Evolutionary conservation across 108 stramenopile species (phyloP).

Genomic region (Bacterosira constricta): DNA sequence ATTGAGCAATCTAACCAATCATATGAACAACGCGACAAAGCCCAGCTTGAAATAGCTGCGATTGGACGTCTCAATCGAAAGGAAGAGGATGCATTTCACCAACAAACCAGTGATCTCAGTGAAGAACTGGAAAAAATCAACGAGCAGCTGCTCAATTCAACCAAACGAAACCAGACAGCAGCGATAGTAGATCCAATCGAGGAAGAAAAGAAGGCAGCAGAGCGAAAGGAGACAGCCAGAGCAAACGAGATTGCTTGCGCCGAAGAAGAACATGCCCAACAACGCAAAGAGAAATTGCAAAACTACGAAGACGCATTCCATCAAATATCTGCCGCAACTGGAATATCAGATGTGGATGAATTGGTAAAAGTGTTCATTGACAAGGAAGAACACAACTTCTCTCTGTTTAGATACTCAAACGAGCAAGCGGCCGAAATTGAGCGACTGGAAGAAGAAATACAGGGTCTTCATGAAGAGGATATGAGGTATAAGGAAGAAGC

Average conservation of each 20-base stretch:
- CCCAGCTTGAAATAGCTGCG: conserved; percentile 83
- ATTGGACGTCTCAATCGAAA: conserved; percentile 80
- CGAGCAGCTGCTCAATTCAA: conserved; percentile 26
- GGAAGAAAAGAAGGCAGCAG: conserved; percentile 36
- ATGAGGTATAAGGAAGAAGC: conserved; percentile 46
- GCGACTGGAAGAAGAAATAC: conserved; percentile 62
- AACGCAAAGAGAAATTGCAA: conserved; percentile 60
- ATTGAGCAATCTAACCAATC: conserved; percentile 85
- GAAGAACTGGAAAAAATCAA: conserved; percentile 42
- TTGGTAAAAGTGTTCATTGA: conserved; percentile 68
- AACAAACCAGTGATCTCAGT: conserved; percentile 68
- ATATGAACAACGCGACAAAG: conserved; percentile 89
- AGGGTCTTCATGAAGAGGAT: conserved; percentile 59
- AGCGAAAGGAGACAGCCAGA: conserved; percentile 31
- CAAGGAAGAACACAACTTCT: conserved; percentile 83
- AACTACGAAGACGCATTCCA: conserved; percentile 87
- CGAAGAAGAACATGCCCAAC: conserved; percentile 41
- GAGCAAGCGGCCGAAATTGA: conserved; percentile 80
- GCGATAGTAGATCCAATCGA: conserved; percentile 30
- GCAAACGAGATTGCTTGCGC: conserved; percentile 36
- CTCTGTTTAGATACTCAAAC: conserved; percentile 70
- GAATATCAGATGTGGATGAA: conserved; percentile 64
- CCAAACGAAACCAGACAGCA: conserved; percentile 28
- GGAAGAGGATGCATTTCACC: conserved; percentile 77
- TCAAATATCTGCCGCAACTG: conserved; percentile 73